Base-by-base conservation (phyloP, 108 stramenopile species). In the Cyclotella atomus region DNA sequence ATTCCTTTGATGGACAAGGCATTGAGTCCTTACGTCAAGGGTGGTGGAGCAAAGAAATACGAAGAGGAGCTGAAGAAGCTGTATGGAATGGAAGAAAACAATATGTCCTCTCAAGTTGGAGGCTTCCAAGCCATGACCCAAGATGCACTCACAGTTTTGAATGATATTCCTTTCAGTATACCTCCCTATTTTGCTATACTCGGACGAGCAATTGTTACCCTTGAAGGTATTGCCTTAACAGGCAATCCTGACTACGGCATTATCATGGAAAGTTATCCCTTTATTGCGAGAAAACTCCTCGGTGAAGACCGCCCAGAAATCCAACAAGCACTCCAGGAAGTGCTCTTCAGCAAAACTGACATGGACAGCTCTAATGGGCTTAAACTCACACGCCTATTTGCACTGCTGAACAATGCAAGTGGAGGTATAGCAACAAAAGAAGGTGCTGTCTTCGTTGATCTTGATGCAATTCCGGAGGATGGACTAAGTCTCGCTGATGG, bases 1-100 rank as follows among this genome's bases (percentile, higher is more conserved):
- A 90, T 94, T 53, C 93, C 93, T 0, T 57, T 95, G 6, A 96
- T 96, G 96, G 95, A 96, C 83, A 96, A 96, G 70, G 95, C 95
- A 2, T 67, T 96, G 46, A 88, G 85, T 28, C 95, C 95, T 0
- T 96, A 96, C 66, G 91, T 96, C 36, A 92, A 91, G 70, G 95
- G 95, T 25, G 95, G 95, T 14, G 95, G 95, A 24, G 93, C 95
- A 19, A 93, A 96, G 68, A 91, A 89, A 54, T 96, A 94, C 67
- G 93, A 96, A 71, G 82, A 85, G 53, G 91, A 94, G 50, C 67
- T 96, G 9, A 83, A 80, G 67, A 88, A 84, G 24, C 62, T 89
- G 25, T 96, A 96, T 59, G 92, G 92, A 24, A 93, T 96, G 88
- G 89, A 96, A 60, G 89, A 87, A 25, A 83, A 79, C 15, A 77